Evolutionary conservation across 768 basidiomycete genomes (phyloP).

Genomic region (Mycena venus): DNA sequence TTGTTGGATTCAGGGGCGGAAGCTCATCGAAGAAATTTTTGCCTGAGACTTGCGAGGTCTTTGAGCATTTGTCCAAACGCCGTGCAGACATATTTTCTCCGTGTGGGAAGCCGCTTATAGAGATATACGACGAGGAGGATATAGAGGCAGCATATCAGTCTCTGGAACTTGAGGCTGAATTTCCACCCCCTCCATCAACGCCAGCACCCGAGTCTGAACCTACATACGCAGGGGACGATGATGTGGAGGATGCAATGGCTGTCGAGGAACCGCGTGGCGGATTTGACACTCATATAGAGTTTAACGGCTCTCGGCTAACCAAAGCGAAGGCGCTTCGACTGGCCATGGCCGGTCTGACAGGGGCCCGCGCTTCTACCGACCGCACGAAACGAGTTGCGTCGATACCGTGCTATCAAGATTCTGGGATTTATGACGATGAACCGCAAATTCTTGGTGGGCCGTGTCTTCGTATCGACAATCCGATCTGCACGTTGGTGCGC

Average conservation of each 20-base stretch:
- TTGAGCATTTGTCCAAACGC: neutral
- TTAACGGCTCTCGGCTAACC: neutral
- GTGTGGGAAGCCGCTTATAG: neutral
- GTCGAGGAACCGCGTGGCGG: slow-evolving; percentile 14
- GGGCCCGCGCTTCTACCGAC: slow-evolving; percentile 3
- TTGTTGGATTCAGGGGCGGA: slow-evolving; percentile 45
- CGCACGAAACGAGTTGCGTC: slow-evolving; percentile 7
- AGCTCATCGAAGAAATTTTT: slow-evolving; percentile 1
- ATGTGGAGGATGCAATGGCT: slow-evolving; percentile 8
- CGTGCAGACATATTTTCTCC: neutral
- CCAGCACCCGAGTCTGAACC: neutral
- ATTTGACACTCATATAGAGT: neutral
- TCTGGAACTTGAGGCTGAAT: neutral
- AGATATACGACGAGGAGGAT: neutral
- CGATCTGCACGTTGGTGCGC: neutral
- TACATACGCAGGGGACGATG: neutral
- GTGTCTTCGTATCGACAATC: slow-evolving; percentile 6
- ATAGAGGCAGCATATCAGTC: neutral
- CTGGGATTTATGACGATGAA: neutral
- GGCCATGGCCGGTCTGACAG: slow-evolving; percentile 4
- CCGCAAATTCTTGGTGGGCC: neutral
- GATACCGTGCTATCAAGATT: neutral
- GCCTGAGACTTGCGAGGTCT: neutral
- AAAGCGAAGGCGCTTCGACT: slow-evolving; percentile 15
- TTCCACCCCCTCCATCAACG: neutral